Conservation (phyloP, 306 rosid species). For the Chamaecrista fasciculata region DNA sequence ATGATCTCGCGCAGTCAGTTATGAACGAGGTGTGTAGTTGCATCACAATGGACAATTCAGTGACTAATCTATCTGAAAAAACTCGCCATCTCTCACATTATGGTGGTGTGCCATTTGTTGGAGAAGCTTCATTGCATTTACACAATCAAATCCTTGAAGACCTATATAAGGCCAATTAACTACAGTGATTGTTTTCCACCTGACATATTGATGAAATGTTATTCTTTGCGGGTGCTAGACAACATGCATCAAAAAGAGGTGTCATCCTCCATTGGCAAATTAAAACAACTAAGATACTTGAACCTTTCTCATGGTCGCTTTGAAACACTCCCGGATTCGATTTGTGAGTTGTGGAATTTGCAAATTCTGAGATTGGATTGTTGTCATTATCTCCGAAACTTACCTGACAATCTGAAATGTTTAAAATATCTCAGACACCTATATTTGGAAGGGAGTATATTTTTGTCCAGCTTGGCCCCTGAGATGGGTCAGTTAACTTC, state of each 20-base stretch:
- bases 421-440: conserved; percentile 23
- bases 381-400: neutral
- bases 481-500: conserved; percentile 11
- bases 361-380: conserved; percentile 5
- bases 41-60: neutral
- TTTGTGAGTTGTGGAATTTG: conserved; percentile 1
- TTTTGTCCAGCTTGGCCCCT: conserved; percentile 10
- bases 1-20: conserved; percentile 24
- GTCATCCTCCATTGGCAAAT: neutral
- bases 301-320: neutral
- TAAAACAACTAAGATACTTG: conserved; percentile 27
- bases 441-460: accelerated
- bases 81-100: conserved; percentile 18
- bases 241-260: neutral
- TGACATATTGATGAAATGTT: neutral
- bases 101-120: accelerated
- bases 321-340: conserved; percentile 15
- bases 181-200: neutral
- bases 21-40: neutral
- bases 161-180: neutral
- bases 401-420: neutral
- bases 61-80: neutral
- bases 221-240: conserved; percentile 7
- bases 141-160: conserved; percentile 1
- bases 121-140: neutral